A percentile compares a stretch with the other conserved stretches of the same genome.
Evolutionary conservation across 805 yeast genomes (phyloP).

Genomic region (Naumovozyma baii): DNA sequence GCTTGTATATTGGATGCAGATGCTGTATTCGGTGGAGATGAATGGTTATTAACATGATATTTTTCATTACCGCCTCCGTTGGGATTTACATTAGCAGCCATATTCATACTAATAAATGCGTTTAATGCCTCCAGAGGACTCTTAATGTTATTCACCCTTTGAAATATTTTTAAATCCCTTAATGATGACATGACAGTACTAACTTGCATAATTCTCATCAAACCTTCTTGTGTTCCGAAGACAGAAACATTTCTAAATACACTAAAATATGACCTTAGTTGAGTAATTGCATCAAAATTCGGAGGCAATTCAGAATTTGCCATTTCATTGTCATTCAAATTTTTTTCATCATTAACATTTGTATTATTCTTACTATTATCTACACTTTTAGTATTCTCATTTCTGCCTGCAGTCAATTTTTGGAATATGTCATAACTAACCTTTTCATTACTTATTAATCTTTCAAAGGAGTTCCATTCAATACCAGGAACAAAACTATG

Average conservation of each 20-base stretch:
- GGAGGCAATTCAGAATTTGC: slow-evolving; percentile 1
- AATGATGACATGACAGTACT: slow-evolving; percentile 72
- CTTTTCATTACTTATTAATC: slow-evolving; percentile 27
- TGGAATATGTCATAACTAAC: slow-evolving; percentile 15
- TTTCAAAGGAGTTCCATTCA: slow-evolving; percentile 38
- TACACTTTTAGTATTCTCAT: neutral
- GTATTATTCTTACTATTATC: neutral
- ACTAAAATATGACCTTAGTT: slow-evolving; percentile 31
- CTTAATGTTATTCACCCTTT: slow-evolving; percentile 37
- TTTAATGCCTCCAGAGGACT: slow-evolving; percentile 52
- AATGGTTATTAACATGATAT: neutral
- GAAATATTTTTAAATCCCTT: slow-evolving; percentile 52
- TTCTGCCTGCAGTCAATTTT: slow-evolving; percentile 4
- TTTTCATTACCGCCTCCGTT: neutral
- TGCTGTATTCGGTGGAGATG: neutral
- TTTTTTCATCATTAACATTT: neutral
- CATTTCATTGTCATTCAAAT: neutral
- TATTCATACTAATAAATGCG: slow-evolving; percentile 21
- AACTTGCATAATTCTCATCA: slow-evolving; percentile 64
- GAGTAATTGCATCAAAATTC: slow-evolving; percentile 15
- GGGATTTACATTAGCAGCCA: neutral
- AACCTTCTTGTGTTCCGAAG: slow-evolving; percentile 55
- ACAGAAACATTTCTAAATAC: slow-evolving; percentile 42
- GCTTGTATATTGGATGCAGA: no score
- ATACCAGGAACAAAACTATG: slow-evolving; percentile 39